Base-by-base conservation (phyloP, 495 filamentous ascomycete species). In the Symbiotaphrina buchneri region DNA sequence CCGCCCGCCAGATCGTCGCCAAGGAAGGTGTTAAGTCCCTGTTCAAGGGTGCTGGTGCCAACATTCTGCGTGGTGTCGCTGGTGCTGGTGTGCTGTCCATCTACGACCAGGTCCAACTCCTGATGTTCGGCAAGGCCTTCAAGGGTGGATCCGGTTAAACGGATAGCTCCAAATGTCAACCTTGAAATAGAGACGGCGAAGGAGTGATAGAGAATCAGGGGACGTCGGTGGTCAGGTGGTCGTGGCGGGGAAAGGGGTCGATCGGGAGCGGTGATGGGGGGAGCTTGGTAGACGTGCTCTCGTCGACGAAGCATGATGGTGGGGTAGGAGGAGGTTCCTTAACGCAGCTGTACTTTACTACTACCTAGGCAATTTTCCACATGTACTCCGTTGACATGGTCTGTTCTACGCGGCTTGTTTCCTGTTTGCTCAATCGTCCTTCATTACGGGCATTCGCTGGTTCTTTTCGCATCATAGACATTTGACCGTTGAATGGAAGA, bases 21-120 rank as follows among this genome's bases (percentile, higher is more conserved):
- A 75, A 78, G 58, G 90, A 95, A 68, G 87, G 87, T 69, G 67
- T 81, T 58, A 71, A 65, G 59, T 97, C 87, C 46, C 83, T 97
- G 58, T 97, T 97, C 81, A 97, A 97, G 79, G 87, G 87, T 80
- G 87, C 87, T 50, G 87, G 90, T 79, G 87, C 87, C 63, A 97
- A 97, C 74, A 97, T 97, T 58, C 90, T 97, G 65, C 87, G 87
- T 92, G 87, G 87, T 93, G 87, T 97, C 49, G 87, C 87, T 52
- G 87, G 87, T 82, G 87, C 87, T 63, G 87, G 87, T 95, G 87
- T 97, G 57, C 71, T 97, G 52, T 97, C 87, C 52, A 92, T 97
- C 79, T 97, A 97, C 61, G 87, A 97, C 58, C 87, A 95, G 68
- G 79, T 74, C 55, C 87, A 97, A 74, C 68, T 97, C 50, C 58